phyloP scores from a whole-genome alignment of 768 basidiomycete species.

The Mycena polygramma region DNA sequence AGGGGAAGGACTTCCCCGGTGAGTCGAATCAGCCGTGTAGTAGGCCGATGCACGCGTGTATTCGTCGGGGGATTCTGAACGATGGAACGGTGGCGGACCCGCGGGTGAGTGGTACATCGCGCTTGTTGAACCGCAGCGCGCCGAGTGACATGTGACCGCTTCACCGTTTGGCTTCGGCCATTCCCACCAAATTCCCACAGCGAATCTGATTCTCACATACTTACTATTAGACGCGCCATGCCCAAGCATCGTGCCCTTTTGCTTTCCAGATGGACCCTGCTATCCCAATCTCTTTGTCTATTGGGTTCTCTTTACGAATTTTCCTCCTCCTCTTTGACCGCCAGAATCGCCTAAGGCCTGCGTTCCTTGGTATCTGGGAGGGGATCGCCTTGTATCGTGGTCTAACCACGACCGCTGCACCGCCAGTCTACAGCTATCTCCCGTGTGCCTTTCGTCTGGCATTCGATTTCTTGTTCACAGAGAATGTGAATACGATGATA shows the following conservation, averaged over 20 bases:
- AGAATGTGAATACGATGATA: conserved; percentile 39
- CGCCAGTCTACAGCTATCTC: conserved; percentile 53
- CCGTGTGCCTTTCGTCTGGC: conserved; percentile 58
- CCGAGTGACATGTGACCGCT: conserved; percentile 13
- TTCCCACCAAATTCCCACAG: neutral
- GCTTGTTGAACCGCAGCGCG: neutral
- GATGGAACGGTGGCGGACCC: conserved; percentile 9
- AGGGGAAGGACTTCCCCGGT: neutral
- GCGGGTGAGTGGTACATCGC: conserved; percentile 25
- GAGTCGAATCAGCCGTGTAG: neutral
- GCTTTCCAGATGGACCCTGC: conserved; percentile 55
- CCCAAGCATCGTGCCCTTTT: conserved; percentile 18
- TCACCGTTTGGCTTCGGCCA: neutral
- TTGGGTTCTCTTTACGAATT: conserved; percentile 24
- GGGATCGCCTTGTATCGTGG: conserved; percentile 58
- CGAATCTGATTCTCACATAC: neutral
- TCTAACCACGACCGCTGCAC: conserved; percentile 38
- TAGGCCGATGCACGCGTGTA: neutral
- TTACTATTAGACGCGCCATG: conserved; percentile 1
- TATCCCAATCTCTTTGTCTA: conserved; percentile 47
- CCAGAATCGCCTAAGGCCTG: conserved; percentile 46
- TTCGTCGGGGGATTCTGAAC: conserved; percentile 31
- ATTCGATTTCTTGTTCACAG: conserved; percentile 57
- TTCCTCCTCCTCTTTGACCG: conserved; percentile 38
- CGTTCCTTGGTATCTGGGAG: conserved; percentile 59